Conservation (phyloP, 164 flowering plant species). For the Dillenia turbinata region DNA sequence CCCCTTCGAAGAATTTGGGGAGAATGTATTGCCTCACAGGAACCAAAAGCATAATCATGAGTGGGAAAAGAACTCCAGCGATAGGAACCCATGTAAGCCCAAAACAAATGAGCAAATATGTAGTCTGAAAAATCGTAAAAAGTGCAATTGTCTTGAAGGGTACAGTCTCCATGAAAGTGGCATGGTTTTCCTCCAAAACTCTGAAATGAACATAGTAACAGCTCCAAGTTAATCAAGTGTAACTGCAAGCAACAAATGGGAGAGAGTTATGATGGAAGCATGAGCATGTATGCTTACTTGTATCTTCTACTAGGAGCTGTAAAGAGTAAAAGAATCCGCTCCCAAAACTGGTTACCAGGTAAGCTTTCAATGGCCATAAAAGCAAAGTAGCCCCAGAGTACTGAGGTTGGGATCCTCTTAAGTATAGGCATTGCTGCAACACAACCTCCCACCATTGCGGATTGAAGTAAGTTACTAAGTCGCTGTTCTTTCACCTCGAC, state of each 20-base stretch:
- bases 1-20: conserved; percentile 43
- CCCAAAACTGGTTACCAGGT: conserved; percentile 48
- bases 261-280: not conserved
- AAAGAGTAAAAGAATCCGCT: conserved; percentile 33
- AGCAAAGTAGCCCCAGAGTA: conserved; percentile 44
- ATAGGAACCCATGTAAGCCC: conserved; percentile 44
- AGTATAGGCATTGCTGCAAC: conserved; percentile 41
- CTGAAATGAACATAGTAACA: conserved; percentile 11
- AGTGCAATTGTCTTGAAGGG: conserved; percentile 41
- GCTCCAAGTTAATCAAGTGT: not conserved
- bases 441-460: conserved; percentile 34
- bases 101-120: conserved; percentile 32
- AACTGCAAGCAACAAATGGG: not conserved
- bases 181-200: conserved; percentile 36
- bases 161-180: conserved; percentile 38
- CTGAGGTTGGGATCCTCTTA: conserved; percentile 41
- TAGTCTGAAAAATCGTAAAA: conserved; percentile 38
- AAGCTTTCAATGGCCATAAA: conserved; percentile 46
- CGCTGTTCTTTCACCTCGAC: conserved; percentile 44
- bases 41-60: conserved; percentile 40
- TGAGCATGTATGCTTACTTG: conserved; percentile 20
- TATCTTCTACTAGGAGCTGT: conserved; percentile 40
- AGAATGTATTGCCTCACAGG: conserved; percentile 42
- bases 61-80: conserved; percentile 42
- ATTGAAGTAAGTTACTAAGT: conserved; percentile 35